Base-by-base conservation (phyloP, 148 eudicot species). In the Arctostaphylos glauca region DNA sequence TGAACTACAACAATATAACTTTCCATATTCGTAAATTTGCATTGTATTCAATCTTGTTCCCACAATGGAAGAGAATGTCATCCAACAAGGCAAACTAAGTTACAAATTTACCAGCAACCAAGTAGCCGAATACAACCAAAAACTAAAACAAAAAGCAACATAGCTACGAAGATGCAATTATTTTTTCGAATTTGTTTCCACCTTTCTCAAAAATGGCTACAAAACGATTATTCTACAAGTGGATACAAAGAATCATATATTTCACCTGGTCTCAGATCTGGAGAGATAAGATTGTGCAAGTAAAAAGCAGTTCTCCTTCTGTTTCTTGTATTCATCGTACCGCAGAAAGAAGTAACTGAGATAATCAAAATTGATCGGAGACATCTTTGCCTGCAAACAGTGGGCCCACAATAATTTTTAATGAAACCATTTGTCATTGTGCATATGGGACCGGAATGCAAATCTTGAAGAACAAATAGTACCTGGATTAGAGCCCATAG, bases 401-500 rank as follows among this genome's bases (percentile, higher is more conserved):
- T 41, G 64, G 70, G 53, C 15, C n/a, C n/a, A 68, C 9, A 82
- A 78, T 23, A 44, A 71, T 47, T 55, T 13, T n/a, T 54, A 62
- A 83, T 12, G 68, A 70, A 77, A 78, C 4, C 46, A 3, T 41
- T 47, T 49, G 55, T 77, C 52, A 23, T 23, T 43, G 76, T 50
- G 53, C 74, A 15, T 4, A 2, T 53, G 49, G 19, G 43, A 5
- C 44, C 12, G 46, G 50, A 76, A 64, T 25, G 50, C 21, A 64
- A 80, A 80, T 76, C 54, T 67, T 53, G 74, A 60, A 84, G 74
- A 59, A 23, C 47, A 60, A 6, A 21, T 5, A 7, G 58, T 91
- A 97, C 98, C 96, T 97, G 99, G 85, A 97, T 97, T n/a, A 97
- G 83, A 80, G 98, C 96, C 99, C 99, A 97, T 52, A 94, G 68